phyloP scores from a whole-genome alignment of 2,329 filamentous ascomycete species.

The Ophiostoma pallidulum region DNA sequence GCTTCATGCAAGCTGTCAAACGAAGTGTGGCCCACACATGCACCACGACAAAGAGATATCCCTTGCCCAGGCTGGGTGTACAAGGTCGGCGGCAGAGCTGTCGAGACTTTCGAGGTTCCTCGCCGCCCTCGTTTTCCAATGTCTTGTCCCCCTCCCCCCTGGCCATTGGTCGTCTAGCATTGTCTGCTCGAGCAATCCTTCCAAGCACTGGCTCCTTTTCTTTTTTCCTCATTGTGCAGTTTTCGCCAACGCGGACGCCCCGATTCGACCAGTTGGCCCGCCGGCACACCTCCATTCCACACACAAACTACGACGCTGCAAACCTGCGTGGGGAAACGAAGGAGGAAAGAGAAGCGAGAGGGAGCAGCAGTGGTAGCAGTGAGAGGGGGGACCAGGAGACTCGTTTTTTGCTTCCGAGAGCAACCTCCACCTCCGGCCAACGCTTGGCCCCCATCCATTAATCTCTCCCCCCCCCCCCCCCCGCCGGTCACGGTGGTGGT shows the following conservation, averaged over 20 bases:
- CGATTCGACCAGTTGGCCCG: background rate
- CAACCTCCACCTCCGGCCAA: background rate
- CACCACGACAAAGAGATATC: background rate
- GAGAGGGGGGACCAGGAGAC: background rate
- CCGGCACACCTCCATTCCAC: background rate
- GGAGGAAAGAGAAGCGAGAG: background rate
- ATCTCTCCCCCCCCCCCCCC: conserved; percentile 1
- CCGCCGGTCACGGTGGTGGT: no score
- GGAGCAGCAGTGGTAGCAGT: background rate
- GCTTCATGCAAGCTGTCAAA: conserved; percentile 8
- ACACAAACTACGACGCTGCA: conserved; percentile 4
- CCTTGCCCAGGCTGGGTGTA: background rate
- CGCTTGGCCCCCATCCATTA: conserved; percentile 3
- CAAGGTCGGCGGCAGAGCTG: background rate
- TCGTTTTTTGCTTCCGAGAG: background rate
- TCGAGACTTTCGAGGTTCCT: background rate
- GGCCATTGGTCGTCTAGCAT: no score
- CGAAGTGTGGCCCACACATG: background rate
- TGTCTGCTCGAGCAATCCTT: background rate
- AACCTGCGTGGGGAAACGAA: conserved; percentile 7
- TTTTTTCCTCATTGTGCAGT: background rate
- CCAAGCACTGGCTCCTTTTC: background rate
- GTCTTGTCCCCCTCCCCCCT: background rate
- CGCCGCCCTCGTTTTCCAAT: background rate
- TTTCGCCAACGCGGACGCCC: background rate